Conservation (phyloP, 129 eudicot species). For the Sambucus nigra region DNA sequence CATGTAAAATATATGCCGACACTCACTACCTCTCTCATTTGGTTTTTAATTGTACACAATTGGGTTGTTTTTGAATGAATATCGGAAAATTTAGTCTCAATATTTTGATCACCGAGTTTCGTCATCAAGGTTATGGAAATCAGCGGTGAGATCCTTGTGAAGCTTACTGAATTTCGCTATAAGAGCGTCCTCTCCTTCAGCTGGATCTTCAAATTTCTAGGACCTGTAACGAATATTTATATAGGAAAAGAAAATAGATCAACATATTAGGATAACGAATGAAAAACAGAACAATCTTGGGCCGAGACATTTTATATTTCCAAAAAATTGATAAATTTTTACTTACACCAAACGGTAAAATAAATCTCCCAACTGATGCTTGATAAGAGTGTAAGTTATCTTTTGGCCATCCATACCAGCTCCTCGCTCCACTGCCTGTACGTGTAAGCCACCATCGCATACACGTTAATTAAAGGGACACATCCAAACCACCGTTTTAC, state of each 20-base stretch:
- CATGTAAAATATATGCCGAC: constrained; percentile 3
- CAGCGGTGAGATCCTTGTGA: constrained; percentile 73
- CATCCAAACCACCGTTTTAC: too few relatives aligned
- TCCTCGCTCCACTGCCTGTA: constrained; percentile 94
- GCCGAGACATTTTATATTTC: too few relatives aligned
- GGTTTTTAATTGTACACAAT: background rate
- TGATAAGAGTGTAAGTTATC: constrained; percentile 80
- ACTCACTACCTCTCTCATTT: background rate
- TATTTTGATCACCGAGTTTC: constrained; percentile 56
- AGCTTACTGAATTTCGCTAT: constrained; percentile 78
- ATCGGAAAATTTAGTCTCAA: background rate
- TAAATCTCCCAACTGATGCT: constrained; percentile 88
- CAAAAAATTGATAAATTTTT: background rate
- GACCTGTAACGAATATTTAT: too few relatives aligned
- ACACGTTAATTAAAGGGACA: too few relatives aligned
- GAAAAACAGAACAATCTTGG: too few relatives aligned
- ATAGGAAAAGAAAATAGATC: too few relatives aligned
- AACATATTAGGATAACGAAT: too few relatives aligned
- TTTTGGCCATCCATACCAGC: constrained; percentile 99
- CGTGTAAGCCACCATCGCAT: constrained; percentile 3
- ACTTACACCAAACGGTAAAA: constrained; percentile 99
- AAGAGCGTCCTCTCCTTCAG: constrained; percentile 92
- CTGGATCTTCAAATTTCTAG: constrained; percentile 97
- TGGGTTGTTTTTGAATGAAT: too few relatives aligned
- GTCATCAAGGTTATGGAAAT: constrained; percentile 98